Evolutionary conservation across 2,329 filamentous ascomycete species (phyloP), one percentile per base, ranked within the genome.

Genomic region (Clathrospora elynae): DNA sequence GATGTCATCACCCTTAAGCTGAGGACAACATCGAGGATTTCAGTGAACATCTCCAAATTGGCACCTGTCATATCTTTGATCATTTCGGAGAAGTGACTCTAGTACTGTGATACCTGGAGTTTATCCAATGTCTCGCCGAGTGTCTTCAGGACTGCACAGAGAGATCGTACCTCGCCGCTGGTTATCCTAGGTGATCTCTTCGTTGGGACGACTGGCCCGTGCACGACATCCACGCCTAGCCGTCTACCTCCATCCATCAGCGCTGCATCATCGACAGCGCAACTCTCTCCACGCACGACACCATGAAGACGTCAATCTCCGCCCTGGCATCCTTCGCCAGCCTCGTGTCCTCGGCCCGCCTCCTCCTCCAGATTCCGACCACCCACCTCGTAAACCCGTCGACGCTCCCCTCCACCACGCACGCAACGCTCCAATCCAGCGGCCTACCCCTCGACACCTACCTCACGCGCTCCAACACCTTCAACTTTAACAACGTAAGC

Each of bases 401-500:
- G 14, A 68, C 66, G 11, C 74, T 81, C 41, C 73, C 76, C 38
- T 66, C 76, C 34, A 81, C 85, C 38, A 85, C 84, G 14, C 75
- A 85, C 61, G 81, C 80, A 47, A 86, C 86, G 35, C 84, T 86
- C 64, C 85, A 84, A 24, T 84, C 81, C 4, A 67, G 72, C 28
- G 74, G 74, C 12, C 72, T 69, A 7, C 67, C 69, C 25, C 62
- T 79, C 46, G 74, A 79, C 17, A 83, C 87, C 9, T 84, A 85
- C 7, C 74, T 96, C 7, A 84, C 85, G 9, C 74, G 79, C 26
- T 71, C 78, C 57, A 87, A 88, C 68, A 84, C 82, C 16, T 90
- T 96, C 64, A 78, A 83, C 51, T 96, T 96, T 76, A 73, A 71
- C 54, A 84, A 90, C 58, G 78, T 96, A 37, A 78, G 80, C 4